Base-by-base conservation (phyloP, 257 asterid species). In the Thymus mandschuricus region DNA sequence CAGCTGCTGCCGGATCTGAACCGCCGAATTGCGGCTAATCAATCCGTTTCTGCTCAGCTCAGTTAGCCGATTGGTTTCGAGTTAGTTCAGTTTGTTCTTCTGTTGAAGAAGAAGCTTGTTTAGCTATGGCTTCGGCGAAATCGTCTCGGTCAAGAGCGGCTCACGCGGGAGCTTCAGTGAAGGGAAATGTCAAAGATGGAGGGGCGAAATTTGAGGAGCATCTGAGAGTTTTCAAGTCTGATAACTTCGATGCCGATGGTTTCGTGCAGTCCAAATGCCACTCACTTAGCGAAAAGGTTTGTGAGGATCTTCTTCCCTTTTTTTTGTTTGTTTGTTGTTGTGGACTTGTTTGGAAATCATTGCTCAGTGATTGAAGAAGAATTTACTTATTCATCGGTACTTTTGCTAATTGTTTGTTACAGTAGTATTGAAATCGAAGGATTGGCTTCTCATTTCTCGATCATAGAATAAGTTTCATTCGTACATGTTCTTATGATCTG, bases 151-250 rank as follows among this genome's bases (percentile, higher is more conserved):
- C 98, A 70, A 86, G 97, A 83, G 81, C 86, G 62, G 80, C 79
- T 40, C 88, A 81, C 61, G 34, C 88, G 76, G 92, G 82, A 51
- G 79, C 86, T 70, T 75, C 88, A 68, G 85, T 84, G 2, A 92
- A 92, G 80, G 86, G 81, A 21, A 77, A 49, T 77, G 76, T 48
- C 81, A 84, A 82, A 76, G 98, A 88, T 57, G 87, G 69, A 49
- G 96, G 87, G 55, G 76, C 80, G 67, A 95, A 89, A 81, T 83
- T 91, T 62, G 98, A 95, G 85, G 96, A 95, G 40, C 89, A 92
- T 87, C 96, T 95, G 78, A 88, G 85, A 80, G 88, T 89, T 76
- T 95, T 95, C 90, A 92, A 88, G 81, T 81, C 99, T 81, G 98
- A 95, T 81, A 79, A 60, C 73, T 95, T 88, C 84, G 97, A 95